A percentile compares a stretch with the other conserved stretches of the same genome.
These are phyloP conservation scores for Xerophyta viscosa DNA, from an alignment of 106 monocot species.

Conservation along the genomic window DNA sequence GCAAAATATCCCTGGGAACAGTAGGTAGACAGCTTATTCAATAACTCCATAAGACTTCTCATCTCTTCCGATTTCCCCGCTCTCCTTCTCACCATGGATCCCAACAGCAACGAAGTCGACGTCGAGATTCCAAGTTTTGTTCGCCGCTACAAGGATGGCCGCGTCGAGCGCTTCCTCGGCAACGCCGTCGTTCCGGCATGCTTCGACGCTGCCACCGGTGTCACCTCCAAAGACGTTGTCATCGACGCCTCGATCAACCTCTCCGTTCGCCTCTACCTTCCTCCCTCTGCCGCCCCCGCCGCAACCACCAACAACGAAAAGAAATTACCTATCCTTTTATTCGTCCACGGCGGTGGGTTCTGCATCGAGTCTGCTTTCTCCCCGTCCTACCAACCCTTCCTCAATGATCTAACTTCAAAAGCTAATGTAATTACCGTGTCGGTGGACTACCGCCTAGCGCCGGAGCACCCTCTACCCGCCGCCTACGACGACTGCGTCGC, in stretches of 20 bases:
- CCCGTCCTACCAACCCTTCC: neutral
- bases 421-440: neutral
- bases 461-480: constrained; percentile 22
- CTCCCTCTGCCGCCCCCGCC: too few relatives aligned
- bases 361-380: constrained; percentile 3
- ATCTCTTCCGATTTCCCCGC: too few relatives aligned
- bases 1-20: too few relatives aligned
- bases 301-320: too few relatives aligned
- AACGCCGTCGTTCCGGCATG: neutral
- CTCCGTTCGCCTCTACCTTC: constrained; percentile 7
- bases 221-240: neutral
- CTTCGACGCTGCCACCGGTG: neutral
- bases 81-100: too few relatives aligned
- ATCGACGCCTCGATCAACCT: neutral
- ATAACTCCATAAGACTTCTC: too few relatives aligned
- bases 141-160: constrained; percentile 2
- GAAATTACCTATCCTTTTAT: neutral
- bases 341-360: constrained; percentile 10
- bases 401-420: neutral
- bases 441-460: constrained; percentile 28
- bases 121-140: neutral
- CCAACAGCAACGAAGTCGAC: neutral
- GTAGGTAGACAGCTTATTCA: too few relatives aligned
- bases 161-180: neutral
- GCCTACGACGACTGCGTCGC: constrained; percentile 12